Percentiles rank a stretch among this genome's conserved stretches.
Conservation (phyloP, 371 early-diverging fungal genomes). For the Saksenaea vasiformis region DNA sequence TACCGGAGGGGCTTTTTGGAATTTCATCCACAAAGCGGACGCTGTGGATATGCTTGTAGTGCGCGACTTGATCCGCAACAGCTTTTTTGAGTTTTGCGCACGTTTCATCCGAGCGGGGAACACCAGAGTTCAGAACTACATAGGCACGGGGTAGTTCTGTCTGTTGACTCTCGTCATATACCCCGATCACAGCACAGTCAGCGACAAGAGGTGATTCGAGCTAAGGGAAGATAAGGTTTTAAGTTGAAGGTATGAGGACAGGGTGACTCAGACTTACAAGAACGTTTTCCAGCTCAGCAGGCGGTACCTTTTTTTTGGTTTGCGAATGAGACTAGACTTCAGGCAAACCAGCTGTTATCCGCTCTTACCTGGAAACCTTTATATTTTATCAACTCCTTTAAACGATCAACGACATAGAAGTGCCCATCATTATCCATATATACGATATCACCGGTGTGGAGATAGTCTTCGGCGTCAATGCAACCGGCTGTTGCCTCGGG, state of each 20-base stretch:
- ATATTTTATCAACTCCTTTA: slow-evolving; percentile 79
- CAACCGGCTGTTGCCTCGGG: slow-evolving; percentile 65
- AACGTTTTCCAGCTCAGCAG: slow-evolving; percentile 71
- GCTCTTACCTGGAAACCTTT: slow-evolving; percentile 67
- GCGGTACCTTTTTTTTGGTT: slow-evolving; percentile 41
- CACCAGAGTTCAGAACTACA: slow-evolving; percentile 50
- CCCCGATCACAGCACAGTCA: slow-evolving; percentile 76
- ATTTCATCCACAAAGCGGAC: slow-evolving; percentile 65
- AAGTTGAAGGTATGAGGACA: not conserved
- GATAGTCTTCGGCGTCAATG: slow-evolving; percentile 63
- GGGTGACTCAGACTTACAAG: slow-evolving; percentile 27
- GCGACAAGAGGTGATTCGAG: slow-evolving; percentile 66
- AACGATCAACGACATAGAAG: slow-evolving; percentile 69
- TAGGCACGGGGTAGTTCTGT: slow-evolving; percentile 78
- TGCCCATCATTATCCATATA: slow-evolving; percentile 58
- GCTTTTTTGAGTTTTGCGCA: slow-evolving; percentile 55
- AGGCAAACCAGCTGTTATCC: not conserved
- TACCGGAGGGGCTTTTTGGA: slow-evolving; percentile 74
- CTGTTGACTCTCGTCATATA: slow-evolving; percentile 47
- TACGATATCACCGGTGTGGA: slow-evolving; percentile 88
- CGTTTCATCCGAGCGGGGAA: slow-evolving; percentile 21
- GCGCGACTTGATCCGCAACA: slow-evolving; percentile 61
- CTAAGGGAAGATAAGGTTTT: not conserved
- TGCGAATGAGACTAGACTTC: not conserved
- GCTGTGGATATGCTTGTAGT: slow-evolving; percentile 74